phyloP scores from a whole-genome alignment of 2,329 filamentous ascomycete genomes.

The Calonectria pseudoturangicola region DNA sequence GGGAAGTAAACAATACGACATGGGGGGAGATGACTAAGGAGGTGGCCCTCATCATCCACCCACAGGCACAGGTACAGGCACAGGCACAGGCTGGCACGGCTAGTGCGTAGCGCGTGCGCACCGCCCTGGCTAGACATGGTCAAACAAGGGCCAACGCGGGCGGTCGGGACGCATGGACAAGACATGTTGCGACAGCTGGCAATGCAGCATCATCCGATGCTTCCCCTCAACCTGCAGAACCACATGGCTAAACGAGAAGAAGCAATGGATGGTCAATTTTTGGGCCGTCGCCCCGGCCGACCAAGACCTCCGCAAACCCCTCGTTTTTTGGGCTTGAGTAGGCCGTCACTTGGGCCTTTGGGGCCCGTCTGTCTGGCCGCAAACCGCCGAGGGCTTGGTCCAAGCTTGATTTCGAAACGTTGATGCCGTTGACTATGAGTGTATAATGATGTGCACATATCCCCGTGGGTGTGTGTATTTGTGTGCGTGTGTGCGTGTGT shows the following conservation, averaged over 20 bases:
- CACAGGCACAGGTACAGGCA: not conserved
- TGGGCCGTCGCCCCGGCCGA: conserved; percentile 49
- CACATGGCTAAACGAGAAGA: conserved; percentile 43
- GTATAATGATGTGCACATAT: not conserved
- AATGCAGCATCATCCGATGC: conserved; percentile 48
- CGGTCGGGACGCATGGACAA: conserved; percentile 42
- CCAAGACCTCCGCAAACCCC: conserved; percentile 40
- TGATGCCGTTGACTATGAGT: not conserved
- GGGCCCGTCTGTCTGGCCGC: not conserved
- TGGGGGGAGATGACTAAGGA: conserved; percentile 51
- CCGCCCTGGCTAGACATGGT: conserved; percentile 15
- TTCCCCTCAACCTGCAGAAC: conserved; percentile 39
- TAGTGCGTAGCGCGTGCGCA: conserved; percentile 24
- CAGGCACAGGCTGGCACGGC: conserved; percentile 24
- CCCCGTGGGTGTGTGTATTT: too few relatives aligned
- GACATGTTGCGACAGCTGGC: conserved; percentile 53
- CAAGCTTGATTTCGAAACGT: conserved; percentile 11
- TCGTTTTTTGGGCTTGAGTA: conserved; percentile 11
- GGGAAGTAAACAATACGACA: conserved; percentile 62
- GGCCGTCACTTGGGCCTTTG: not conserved
- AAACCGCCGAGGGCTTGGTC: not conserved
- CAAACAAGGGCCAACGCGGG: conserved; percentile 33
- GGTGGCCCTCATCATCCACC: conserved; percentile 15
- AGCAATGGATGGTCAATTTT: conserved; percentile 24
- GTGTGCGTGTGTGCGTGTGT: too few relatives aligned